Percentiles rank a stretch among this genome's conserved stretches.
phyloP scores from a whole-genome alignment of 768 basidiomycete species.

The Nevesoporus exiguus region DNA sequence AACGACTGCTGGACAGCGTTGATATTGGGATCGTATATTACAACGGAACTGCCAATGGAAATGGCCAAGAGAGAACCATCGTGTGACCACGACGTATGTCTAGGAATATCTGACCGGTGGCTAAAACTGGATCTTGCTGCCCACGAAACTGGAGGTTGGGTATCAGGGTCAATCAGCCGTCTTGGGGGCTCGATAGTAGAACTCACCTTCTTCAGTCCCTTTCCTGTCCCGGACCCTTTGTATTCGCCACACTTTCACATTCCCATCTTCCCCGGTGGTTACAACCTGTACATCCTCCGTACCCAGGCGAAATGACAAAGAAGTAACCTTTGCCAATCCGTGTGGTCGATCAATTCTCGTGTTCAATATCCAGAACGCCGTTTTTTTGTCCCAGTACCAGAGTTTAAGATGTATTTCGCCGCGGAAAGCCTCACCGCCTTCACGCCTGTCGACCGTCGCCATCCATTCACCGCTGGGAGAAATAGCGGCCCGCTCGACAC shows the following conservation, averaged over 20 bases:
- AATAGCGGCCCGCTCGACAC: slow-evolving; percentile 67
- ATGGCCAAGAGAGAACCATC: slow-evolving; percentile 86
- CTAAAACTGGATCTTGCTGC: slow-evolving; percentile 67
- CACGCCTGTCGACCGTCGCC: slow-evolving; percentile 81
- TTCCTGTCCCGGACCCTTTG: slow-evolving; percentile 44
- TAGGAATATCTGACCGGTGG: slow-evolving; percentile 67
- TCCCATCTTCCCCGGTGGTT: slow-evolving; percentile 72
- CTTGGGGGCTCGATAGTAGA: not conserved
- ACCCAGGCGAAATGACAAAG: slow-evolving; percentile 65
- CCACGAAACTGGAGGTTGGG: slow-evolving; percentile 52
- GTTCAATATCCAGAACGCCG: slow-evolving; percentile 68
- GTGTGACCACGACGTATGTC: slow-evolving; percentile 69
- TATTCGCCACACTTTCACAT: slow-evolving; percentile 79
- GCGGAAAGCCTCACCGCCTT: slow-evolving; percentile 61
- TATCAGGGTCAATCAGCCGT: not conserved
- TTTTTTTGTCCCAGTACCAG: slow-evolving; percentile 78
- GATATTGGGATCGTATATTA: slow-evolving; percentile 69
- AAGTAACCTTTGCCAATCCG: slow-evolving; percentile 57
- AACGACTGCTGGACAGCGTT: slow-evolving; percentile 59
- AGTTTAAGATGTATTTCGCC: slow-evolving; percentile 81
- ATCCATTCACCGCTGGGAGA: slow-evolving; percentile 81
- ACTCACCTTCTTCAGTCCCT: slow-evolving; percentile 51
- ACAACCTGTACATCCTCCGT: slow-evolving; percentile 47
- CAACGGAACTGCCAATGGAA: slow-evolving; percentile 60
- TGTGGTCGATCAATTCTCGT: slow-evolving; percentile 90